Evolutionary conservation across 2,329 filamentous ascomycete genomes (phyloP), one percentile per base, ranked within the genome.

Genomic region (Aspergillus hortae): DNA sequence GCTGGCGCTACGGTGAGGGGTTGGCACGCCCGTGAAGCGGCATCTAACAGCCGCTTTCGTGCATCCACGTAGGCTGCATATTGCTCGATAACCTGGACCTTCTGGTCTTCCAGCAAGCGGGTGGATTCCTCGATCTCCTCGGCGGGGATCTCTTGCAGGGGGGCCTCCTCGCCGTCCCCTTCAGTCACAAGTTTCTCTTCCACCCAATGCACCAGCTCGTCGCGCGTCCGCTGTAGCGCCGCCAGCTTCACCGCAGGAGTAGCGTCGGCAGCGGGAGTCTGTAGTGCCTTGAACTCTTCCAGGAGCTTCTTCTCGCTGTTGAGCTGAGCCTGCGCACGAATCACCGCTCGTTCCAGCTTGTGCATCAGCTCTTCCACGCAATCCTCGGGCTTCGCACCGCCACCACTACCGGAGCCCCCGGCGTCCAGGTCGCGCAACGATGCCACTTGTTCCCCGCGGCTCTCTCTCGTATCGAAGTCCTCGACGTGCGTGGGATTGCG

Each of bases 151-250:
- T 67, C 63, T 21, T 64, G 59, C 2, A 64, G 50, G 25, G 60
- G 51, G 23, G 52, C 61, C 33, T 65, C 64, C 21, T 71, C 68
- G 4, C 59, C 59, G 46, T 63, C 62, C 4, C 60, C 64, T 42
- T 65, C 64, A 14, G 57, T 74, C 15, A 73, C 67, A 43, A 81
- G 58, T 41, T 78, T 77, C 38, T 72, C 70, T 58, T 81, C 77
- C 6, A 80, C 70, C 78, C 78, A 81, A 42, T 73, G 67, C 4
- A 80, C 71, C 41, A 81, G 64, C 53, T 78, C 76, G 52, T 79
- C 71, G 42, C 77, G 71, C 11, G 76, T 77, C 35, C 65, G 64
- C 46, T 74, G 67, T 23, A 81, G 63, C 4, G 75, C 76, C 44
- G 57, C 55, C 0, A 73, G 47, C 52, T 62, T 70, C 6, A 54